A percentile compares a stretch with the other conserved stretches of the same genome.
Conservation (phyloP, 768 basidiomycete species). For the Tulasnella sp. region DNA sequence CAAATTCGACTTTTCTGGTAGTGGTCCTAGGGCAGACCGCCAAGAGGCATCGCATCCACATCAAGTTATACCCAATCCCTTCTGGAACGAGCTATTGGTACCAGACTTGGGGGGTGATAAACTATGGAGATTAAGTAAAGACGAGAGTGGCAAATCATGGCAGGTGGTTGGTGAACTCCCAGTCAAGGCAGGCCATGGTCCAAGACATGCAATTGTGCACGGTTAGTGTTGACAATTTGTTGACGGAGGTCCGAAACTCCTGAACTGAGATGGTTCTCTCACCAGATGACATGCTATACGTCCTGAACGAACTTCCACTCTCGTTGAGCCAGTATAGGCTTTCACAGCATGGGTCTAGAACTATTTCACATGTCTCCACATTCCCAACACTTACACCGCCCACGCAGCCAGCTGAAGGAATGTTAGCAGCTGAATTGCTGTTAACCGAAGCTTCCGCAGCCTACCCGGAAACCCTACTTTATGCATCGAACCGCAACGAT, state of each 20-base stretch:
- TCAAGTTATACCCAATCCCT: conserved; percentile 43
- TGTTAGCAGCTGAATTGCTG: conserved; percentile 44
- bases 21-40: conserved; percentile 51
- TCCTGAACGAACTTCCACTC: conserved; percentile 52
- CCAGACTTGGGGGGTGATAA: conserved; percentile 67
- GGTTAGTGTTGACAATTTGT: conserved; percentile 31
- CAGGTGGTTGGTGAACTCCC: conserved; percentile 34
- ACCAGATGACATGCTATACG: conserved; percentile 50
- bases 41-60: conserved; percentile 70
- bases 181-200: conserved; percentile 48
- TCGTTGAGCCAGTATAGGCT: conserved; percentile 43
- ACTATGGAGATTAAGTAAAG: conserved; percentile 43
- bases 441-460: conserved; percentile 40
- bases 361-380: too few species aligned
- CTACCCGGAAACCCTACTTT: conserved; percentile 48
- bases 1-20: conserved; percentile 32
- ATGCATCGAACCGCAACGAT: conserved; percentile 64
- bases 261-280: not conserved
- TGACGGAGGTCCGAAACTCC: not conserved
- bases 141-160: conserved; percentile 33
- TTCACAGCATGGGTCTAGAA: too few species aligned
- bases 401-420: conserved; percentile 26
- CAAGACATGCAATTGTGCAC: conserved; percentile 52
- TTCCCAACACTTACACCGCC: conserved; percentile 29
- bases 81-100: conserved; percentile 46